Evolutionary conservation across 441 rosid species (phyloP), one percentile per base, ranked within the genome.

Genomic region (Manihot esculenta): DNA sequence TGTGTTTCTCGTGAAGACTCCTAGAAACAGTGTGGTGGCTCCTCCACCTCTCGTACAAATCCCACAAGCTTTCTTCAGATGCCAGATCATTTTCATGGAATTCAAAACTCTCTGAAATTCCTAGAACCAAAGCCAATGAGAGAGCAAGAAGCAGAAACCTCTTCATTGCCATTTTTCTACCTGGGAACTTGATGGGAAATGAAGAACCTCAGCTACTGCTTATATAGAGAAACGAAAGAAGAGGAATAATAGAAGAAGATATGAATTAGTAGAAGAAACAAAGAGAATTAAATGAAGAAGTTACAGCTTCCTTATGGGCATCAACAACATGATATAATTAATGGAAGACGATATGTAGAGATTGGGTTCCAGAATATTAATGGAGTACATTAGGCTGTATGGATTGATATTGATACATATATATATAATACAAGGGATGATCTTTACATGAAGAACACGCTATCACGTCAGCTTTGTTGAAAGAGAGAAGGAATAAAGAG

Each of bases 1-100:
- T 83, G 14, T 70, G 69, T 74, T 87, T 84, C 74, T 89, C 97
- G 3, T 83, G 76, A 1, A 89, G 88, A 74, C 82, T 81, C 75
- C 82, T 81, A 0, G 95, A 80, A 45, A 90, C 87, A 14, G 88
- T 86, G 87, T 92, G 91, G 68, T 92, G 97, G 80, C 88, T 85
- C 79, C 92, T 85, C 97, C 97, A 90, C 66, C 90, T 77, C 81
- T 92, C 97, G n/a, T 92, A 94, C 63, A 94, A 66, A 59, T 86
- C 86, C 85, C 85, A 84, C 73, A 92, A 66, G 10, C 77, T 80
- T 27, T 92, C 92, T 49, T 94, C 92, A 0, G 87, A 80, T 5
- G 70, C 91, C 74, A 94, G 55, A 2, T 94, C 97, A 54, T 78
- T 83, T 65, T 89, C 94, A 18, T 84, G 83, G 83, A 83, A 90